These are phyloP conservation scores for Botrytis cinerea DNA, from an alignment of 2,329 filamentous ascomycete species.

Conservation along the genomic window DNA sequence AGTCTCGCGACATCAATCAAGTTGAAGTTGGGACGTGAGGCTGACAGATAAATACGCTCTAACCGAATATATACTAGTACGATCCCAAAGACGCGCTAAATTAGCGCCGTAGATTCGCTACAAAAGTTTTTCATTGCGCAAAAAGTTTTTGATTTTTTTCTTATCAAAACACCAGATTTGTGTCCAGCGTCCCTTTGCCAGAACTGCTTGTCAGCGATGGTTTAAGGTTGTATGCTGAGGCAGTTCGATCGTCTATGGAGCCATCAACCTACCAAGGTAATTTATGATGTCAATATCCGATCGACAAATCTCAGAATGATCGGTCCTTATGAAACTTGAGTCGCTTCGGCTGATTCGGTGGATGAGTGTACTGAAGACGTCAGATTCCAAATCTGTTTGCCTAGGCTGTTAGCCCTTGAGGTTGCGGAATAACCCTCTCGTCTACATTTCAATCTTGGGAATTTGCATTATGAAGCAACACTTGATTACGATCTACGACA, in stretches of 20 bases:
- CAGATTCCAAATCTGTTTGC: slow-evolving; percentile 91
- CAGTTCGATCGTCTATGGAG: slow-evolving; percentile 87
- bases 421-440: slow-evolving; percentile 64
- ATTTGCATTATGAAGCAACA: not conserved
- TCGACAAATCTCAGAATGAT: slow-evolving; percentile 93
- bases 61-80: not conserved
- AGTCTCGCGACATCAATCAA: slow-evolving; percentile 11
- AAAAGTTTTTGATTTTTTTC: slow-evolving; percentile 44
- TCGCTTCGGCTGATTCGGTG: slow-evolving; percentile 72
- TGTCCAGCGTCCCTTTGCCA: slow-evolving; percentile 76
- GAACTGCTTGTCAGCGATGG: slow-evolving; percentile 60
- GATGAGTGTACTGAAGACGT: slow-evolving; percentile 61
- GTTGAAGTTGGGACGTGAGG: slow-evolving; percentile 7
- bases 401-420: slow-evolving; percentile 87
- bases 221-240: slow-evolving; percentile 73
- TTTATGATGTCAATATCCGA: slow-evolving; percentile 82
- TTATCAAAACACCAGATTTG: slow-evolving; percentile 69
- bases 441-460: slow-evolving; percentile 35
- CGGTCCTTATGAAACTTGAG: slow-evolving; percentile 62
- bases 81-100: not conserved
- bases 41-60: not conserved
- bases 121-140: slow-evolving; percentile 37
- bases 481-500: not conserved
- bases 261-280: slow-evolving; percentile 54
- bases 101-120: slow-evolving; percentile 27